Conservation (phyloP, 805 yeast species). For the Saturnispora bothae region DNA sequence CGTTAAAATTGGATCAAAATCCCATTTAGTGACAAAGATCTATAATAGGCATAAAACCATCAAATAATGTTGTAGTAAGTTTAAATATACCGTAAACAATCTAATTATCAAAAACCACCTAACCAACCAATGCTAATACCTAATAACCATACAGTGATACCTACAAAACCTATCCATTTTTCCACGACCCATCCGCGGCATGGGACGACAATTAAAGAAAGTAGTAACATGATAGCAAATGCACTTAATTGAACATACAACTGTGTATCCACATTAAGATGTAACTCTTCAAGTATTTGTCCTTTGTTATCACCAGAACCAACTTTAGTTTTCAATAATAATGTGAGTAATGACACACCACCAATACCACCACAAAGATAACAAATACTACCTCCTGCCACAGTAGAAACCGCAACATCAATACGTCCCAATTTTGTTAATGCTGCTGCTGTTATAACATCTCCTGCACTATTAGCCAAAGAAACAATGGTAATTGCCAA, state of each 20-base stretch:
- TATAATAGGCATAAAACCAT: no score
- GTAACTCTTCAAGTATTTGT: constrained; percentile 27
- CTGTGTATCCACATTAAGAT: constrained; percentile 29
- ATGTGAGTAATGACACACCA: constrained; percentile 30
- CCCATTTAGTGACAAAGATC: no score
- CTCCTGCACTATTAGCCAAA: constrained; percentile 42
- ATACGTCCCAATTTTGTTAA: constrained; percentile 29
- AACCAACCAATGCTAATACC: constrained; percentile 14
- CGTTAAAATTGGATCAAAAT: no score
- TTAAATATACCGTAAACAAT: no score
- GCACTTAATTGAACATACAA: constrained; percentile 31
- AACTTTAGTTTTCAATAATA: constrained; percentile 5
- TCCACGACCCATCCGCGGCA: constrained; percentile 36
- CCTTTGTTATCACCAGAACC: constrained; percentile 3
- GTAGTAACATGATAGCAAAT: constrained; percentile 22
- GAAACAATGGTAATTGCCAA: constrained; percentile 40
- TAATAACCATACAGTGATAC: constrained; percentile 24
- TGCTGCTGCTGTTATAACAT: constrained; percentile 39
- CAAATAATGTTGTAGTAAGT: no score
- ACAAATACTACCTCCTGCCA: constrained; percentile 44
- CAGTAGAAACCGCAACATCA: constrained; percentile 38
- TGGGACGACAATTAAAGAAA: constrained; percentile 34
- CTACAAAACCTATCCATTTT: constrained; percentile 29
- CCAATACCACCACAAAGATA: constrained; percentile 43
- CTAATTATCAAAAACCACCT: not conserved